Conservation (phyloP, 169 alveolate genomes). For the Neospora caninum region DNA sequence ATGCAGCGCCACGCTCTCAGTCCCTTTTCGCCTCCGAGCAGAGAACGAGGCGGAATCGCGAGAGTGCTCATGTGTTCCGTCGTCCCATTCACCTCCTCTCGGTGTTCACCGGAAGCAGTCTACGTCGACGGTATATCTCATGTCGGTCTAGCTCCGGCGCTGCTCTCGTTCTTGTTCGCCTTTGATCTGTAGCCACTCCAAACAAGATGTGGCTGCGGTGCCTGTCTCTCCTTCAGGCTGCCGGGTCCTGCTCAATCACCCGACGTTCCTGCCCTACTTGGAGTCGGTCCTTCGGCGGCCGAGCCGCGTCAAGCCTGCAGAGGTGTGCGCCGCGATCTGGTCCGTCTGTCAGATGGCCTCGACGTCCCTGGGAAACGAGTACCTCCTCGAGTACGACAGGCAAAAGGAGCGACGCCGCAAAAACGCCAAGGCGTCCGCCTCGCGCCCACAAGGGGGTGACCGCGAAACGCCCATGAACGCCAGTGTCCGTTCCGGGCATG, state of each 20-base stretch:
- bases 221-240: neutral
- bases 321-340: constrained; percentile 38
- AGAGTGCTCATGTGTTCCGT: too few species aligned
- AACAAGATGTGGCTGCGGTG: neutral
- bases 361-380: neutral
- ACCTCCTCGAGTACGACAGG: constrained; percentile 8
- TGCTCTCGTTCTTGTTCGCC: too few species aligned
- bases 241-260: constrained; percentile 25
- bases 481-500: too few species aligned
- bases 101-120: too few species aligned
- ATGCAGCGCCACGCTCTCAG: neutral
- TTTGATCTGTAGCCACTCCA: neutral
- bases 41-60: neutral
- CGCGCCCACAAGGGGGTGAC: neutral
- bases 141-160: too few species aligned
- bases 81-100: too few species aligned
- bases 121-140: too few species aligned
- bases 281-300: constrained; percentile 5
- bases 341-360: constrained; percentile 21
- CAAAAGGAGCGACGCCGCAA: neutral
- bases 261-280: constrained; percentile 1
- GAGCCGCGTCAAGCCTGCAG: neutral
- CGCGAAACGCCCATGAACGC: too few species aligned
- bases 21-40: neutral
- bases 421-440: neutral